phyloP scores from a whole-genome alignment of 83 land plant genomes.

The Thuja plicata region DNA sequence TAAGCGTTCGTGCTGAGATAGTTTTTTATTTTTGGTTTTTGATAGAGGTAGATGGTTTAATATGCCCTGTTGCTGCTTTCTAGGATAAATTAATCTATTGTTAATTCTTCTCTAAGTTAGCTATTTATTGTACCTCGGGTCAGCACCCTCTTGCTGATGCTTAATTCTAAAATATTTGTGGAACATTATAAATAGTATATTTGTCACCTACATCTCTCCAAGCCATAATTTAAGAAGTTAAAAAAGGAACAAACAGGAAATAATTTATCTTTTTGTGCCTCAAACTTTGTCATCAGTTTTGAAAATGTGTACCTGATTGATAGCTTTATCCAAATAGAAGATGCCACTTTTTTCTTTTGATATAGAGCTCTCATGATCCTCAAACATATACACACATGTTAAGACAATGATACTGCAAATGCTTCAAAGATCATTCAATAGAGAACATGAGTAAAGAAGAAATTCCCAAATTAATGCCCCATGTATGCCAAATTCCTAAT shows the following conservation, averaged over 20 bases:
- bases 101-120: no score
- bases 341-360: slow-evolving; percentile 48
- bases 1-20: no score
- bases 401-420: not conserved
- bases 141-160: no score
- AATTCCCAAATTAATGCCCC: not conserved
- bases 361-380: not conserved
- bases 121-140: no score
- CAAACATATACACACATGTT: not conserved
- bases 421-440: not conserved
- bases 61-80: no score
- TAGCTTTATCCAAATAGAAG: slow-evolving; percentile 76
- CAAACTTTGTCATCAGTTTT: not conserved
- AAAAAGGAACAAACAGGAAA: not conserved
- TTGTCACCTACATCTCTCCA: not conserved
- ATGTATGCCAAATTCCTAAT: not conserved
- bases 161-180: no score
- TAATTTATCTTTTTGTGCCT: slow-evolving; percentile 1
- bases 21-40: no score
- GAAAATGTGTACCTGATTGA: slow-evolving; percentile 58
- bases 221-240: not conserved
- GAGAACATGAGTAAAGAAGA: not conserved
- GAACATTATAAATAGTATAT: not conserved
- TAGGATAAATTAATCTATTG: no score
- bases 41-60: no score